Conservation (phyloP, 805 yeast species). For the Candida nemodendra region DNA sequence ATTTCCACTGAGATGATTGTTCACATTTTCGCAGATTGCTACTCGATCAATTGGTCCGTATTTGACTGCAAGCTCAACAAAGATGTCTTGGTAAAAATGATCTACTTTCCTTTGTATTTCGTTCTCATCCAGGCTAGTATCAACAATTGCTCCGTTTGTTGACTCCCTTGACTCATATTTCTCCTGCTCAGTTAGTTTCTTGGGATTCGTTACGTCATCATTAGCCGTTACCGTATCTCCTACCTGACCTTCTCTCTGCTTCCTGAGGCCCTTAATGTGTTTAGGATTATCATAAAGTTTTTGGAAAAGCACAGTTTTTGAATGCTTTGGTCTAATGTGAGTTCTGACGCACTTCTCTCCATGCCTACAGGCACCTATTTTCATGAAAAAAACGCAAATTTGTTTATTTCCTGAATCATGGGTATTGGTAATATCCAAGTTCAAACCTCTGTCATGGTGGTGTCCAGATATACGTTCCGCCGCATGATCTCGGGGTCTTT, state of each 20-base stretch:
- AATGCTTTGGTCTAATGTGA: slow-evolving; percentile 63
- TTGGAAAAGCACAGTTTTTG: slow-evolving; percentile 63
- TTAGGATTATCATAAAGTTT: slow-evolving; percentile 66
- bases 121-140: slow-evolving; percentile 19
- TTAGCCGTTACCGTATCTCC: slow-evolving; percentile 1
- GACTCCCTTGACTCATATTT: slow-evolving; percentile 1
- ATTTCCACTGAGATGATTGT: slow-evolving; percentile 81
- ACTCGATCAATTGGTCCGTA: slow-evolving; percentile 57
- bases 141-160: slow-evolving; percentile 1
- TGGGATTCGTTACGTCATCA: slow-evolving; percentile 3
- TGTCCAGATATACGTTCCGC: no score
- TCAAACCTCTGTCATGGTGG: no score
- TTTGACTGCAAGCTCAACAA: slow-evolving; percentile 50
- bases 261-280: slow-evolving; percentile 33
- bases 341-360: slow-evolving; percentile 82
- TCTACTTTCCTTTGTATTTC: slow-evolving; percentile 51
- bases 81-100: slow-evolving; percentile 69
- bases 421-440: no score
- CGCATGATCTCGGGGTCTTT: no score
- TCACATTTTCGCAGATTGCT: slow-evolving; percentile 79
- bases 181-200: background rate
- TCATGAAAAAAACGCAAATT: slow-evolving; percentile 53
- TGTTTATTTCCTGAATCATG: no score
- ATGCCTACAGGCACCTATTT: slow-evolving; percentile 92
- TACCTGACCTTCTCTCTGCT: slow-evolving; percentile 29